Percentiles rank a stretch among this genome's conserved stretches.
phyloP scores from a whole-genome alignment of 192 early-diverging fungal genomes.

The Coemansia nantahalensis region DNA sequence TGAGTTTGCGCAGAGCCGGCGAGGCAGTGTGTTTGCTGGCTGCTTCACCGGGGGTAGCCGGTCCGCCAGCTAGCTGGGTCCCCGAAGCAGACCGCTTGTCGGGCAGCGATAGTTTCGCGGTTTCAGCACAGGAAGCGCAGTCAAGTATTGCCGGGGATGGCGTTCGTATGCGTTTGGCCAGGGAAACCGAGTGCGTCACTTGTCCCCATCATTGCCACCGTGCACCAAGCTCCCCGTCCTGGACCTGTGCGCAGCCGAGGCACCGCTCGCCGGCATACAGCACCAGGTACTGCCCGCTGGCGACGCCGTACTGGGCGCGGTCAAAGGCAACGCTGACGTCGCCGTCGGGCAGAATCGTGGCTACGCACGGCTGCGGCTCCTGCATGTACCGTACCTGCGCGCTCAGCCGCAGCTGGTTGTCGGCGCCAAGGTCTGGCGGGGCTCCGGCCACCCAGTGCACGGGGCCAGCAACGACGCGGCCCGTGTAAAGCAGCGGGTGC shows the following conservation, averaged over 20 bases:
- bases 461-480: conserved; percentile 17
- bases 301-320: conserved; percentile 57
- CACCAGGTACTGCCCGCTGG: conserved; percentile 61
- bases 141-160: too few relatives aligned
- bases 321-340: conserved; percentile 54
- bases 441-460: conserved; percentile 53
- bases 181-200: too few relatives aligned
- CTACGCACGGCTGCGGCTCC: conserved; percentile 41
- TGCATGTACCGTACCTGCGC: conserved; percentile 65
- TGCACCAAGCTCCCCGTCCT: too few relatives aligned
- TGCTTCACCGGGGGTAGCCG: too few relatives aligned
- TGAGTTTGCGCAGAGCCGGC: too few relatives aligned
- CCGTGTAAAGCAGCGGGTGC: conserved; percentile 31
- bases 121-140: too few relatives aligned
- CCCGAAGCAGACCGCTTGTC: too few relatives aligned
- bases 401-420: conserved; percentile 17
- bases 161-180: too few relatives aligned
- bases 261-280: conserved; percentile 63
- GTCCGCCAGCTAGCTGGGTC: too few relatives aligned
- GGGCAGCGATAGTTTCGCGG: too few relatives aligned
- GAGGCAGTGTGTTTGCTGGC: too few relatives aligned
- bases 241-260: conserved; percentile 63
- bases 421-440: conserved; percentile 16
- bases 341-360: neutral
- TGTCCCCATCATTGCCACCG: too few relatives aligned